Evolutionary conservation across 1,284 basidiomycete genomes (phyloP).

Genomic region (Papiliotrema fonsecae): DNA sequence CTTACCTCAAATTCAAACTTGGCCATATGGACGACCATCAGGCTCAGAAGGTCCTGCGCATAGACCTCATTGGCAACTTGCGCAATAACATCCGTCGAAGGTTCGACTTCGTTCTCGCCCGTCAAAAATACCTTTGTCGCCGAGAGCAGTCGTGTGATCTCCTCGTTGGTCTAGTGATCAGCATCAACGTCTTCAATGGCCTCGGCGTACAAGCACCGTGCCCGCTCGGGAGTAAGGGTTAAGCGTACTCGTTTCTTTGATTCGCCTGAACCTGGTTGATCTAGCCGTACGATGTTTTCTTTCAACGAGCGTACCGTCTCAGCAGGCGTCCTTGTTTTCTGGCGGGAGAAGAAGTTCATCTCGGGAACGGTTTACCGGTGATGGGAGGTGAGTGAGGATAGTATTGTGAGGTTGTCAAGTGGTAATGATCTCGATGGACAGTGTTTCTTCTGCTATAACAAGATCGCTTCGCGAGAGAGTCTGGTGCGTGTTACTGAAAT

Average conservation of each 20-base stretch:
- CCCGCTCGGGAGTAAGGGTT: neutral
- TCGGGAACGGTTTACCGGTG: neutral
- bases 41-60: conserved; percentile 76
- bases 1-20: conserved; percentile 93
- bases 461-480: no score
- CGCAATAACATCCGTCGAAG: conserved; percentile 74
- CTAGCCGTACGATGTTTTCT: conserved; percentile 72
- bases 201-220: neutral
- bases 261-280: conserved; percentile 62
- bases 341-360: conserved; percentile 93
- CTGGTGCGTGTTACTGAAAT: no score
- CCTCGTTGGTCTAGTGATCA: conserved; percentile 27
- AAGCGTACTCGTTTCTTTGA: conserved; percentile 59
- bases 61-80: conserved; percentile 96
- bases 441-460: no score
- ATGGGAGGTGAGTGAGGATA: conserved; percentile 1
- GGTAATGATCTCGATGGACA: no score
- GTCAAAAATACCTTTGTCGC: conserved; percentile 28
- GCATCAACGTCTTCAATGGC: neutral
- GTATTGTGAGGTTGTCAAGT: conserved; percentile 1
- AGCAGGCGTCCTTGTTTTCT: conserved; percentile 71
- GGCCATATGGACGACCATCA: conserved; percentile 73
- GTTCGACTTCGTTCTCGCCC: conserved; percentile 37
- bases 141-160: conserved; percentile 33
- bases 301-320: conserved; percentile 74